These are phyloP conservation scores for Lactarius sp. DNA, from an alignment of 768 basidiomycete genomes.

Conservation along the genomic window DNA sequence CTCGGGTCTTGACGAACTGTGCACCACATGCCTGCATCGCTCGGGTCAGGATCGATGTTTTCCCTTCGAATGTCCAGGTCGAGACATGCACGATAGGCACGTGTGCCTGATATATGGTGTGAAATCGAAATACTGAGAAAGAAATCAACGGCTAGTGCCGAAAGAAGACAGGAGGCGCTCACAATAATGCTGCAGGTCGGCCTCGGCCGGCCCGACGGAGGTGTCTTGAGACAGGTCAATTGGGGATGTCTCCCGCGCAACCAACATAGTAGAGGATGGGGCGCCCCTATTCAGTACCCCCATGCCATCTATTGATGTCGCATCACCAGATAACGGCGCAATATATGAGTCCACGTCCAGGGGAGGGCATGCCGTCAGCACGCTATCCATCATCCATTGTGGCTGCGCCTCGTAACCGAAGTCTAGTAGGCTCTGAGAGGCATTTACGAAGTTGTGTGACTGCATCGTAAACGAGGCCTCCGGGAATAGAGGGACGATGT, in stretches of 20 bases:
- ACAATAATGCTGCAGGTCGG: slow-evolving; percentile 47
- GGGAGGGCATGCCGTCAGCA: slow-evolving; percentile 15
- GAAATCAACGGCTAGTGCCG: slow-evolving; percentile 8
- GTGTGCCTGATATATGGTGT: slow-evolving; percentile 45
- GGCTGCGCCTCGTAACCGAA: slow-evolving; percentile 19
- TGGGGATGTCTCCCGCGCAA: slow-evolving; percentile 13
- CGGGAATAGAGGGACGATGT: slow-evolving; percentile 21
- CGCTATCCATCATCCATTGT: slow-evolving; percentile 14
- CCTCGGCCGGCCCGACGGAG: slow-evolving; percentile 19
- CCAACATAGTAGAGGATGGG: slow-evolving; percentile 11
- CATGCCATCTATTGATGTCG: slow-evolving; percentile 2
- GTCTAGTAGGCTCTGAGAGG: slow-evolving; percentile 11
- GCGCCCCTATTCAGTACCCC: slow-evolving; percentile 1
- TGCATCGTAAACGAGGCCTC: slow-evolving; percentile 11
- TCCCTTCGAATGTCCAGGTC: slow-evolving; percentile 44
- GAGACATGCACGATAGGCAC: slow-evolving; percentile 48
- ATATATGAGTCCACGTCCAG: slow-evolving; percentile 20
- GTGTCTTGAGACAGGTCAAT: slow-evolving; percentile 8
- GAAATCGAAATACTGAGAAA: slow-evolving; percentile 44
- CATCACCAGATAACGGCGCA: slow-evolving; percentile 8
- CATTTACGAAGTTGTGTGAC: slow-evolving; percentile 15
- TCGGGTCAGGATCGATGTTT: slow-evolving; percentile 43
- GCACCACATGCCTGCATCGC: slow-evolving; percentile 54
- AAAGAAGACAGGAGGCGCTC: slow-evolving; percentile 23
- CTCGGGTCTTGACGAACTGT: slow-evolving; percentile 43